Conservation (phyloP, 257 asterid genomes). For the Gentiana macrophylla region DNA sequence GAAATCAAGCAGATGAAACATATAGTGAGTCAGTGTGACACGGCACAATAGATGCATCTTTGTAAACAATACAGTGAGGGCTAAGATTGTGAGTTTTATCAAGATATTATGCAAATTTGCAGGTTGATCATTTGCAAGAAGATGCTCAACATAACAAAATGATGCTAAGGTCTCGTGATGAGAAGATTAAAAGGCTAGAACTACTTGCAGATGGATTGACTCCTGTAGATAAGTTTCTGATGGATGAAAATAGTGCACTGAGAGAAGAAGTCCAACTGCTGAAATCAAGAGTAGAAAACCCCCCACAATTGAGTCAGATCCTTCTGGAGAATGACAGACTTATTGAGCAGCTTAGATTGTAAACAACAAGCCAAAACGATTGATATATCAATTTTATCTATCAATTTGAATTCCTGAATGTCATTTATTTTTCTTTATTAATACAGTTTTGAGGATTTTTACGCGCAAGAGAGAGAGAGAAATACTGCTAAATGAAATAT, state of each 20-base stretch:
- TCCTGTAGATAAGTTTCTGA: constrained; percentile 36
- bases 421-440: constrained; percentile 3
- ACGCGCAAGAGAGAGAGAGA: constrained; percentile 44
- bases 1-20: constrained; percentile 39
- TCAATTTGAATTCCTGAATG: constrained; percentile 7
- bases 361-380: constrained; percentile 12
- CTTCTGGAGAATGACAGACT: constrained; percentile 41
- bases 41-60: too few species aligned
- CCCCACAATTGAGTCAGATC: constrained; percentile 32
- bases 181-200: constrained; percentile 44
- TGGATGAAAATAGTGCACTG: constrained; percentile 41
- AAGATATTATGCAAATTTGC: constrained; percentile 10
- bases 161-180: constrained; percentile 47
- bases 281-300: constrained; percentile 27
- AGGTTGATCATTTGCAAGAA: constrained; percentile 46
- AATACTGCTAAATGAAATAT: constrained; percentile 35
- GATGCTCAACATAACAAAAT: constrained; percentile 41
- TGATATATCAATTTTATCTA: constrained; percentile 6
- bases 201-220: constrained; percentile 33
- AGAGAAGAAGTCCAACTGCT: constrained; percentile 46
- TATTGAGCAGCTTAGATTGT: constrained; percentile 40
- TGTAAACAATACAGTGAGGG: too few species aligned
- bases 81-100: not conserved
- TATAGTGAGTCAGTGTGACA: constrained; percentile 27
- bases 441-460: constrained; percentile 44